Evolutionary conservation across 345 rosid genomes (phyloP).

Genomic region (Ceriops decandra): DNA sequence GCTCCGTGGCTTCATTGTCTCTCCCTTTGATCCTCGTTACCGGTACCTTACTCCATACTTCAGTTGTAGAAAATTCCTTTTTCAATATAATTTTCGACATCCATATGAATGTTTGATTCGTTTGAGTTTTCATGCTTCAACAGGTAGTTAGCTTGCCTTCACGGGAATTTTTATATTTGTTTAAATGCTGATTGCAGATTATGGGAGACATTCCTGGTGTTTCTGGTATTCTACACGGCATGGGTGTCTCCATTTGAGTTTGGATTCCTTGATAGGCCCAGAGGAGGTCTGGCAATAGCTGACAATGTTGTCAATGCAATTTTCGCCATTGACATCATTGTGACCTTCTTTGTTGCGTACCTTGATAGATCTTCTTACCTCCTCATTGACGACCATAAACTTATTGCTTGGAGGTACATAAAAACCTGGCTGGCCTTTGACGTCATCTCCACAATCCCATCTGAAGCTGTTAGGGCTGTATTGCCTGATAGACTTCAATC

Average conservation of each 20-base stretch:
- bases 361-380: conserved; percentile 65
- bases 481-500: conserved; percentile 44
- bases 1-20: conserved; percentile 53
- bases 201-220: conserved; percentile 69
- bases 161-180: background rate
- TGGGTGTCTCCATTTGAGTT: conserved; percentile 92
- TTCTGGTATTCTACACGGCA: conserved; percentile 77
- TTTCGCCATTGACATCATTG: conserved; percentile 60
- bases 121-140: background rate
- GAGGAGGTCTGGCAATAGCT: conserved; percentile 35
- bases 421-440: conserved; percentile 60
- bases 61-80: background rate
- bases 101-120: no score
- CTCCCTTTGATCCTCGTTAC: conserved; percentile 67
- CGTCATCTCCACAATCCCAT: conserved; percentile 70
- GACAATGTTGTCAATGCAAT: conserved; percentile 66
- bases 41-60: conserved; percentile 29
- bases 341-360: conserved; percentile 81
- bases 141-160: no score
- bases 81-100: background rate
- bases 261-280: conserved; percentile 56
- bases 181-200: conserved; percentile 33
- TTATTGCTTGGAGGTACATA: conserved; percentile 59
- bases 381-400: conserved; percentile 49
- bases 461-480: conserved; percentile 40